A percentile compares a stretch with the other conserved stretches of the same genome.
Conservation (phyloP, 2,329 filamentous ascomycete genomes). For the Zymoseptoria crescenta region DNA sequence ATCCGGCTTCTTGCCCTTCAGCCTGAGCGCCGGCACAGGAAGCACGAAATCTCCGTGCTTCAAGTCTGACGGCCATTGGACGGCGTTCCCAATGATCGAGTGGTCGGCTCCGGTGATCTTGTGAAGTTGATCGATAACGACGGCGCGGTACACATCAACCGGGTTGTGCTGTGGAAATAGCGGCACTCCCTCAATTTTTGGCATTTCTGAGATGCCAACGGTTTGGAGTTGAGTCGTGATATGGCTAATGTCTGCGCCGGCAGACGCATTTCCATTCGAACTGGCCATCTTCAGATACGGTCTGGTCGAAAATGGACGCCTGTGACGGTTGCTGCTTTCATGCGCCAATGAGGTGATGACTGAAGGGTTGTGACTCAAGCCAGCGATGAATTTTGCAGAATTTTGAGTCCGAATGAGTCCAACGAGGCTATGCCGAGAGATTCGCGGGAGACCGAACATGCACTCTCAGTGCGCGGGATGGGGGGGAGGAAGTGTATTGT, state of each 20-base stretch:
- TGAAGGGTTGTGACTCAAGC: slow-evolving; percentile 11
- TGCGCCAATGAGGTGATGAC: slow-evolving; percentile 4
- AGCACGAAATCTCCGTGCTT: slow-evolving; percentile 79
- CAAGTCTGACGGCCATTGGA: slow-evolving; percentile 70
- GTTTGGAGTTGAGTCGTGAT: slow-evolving; percentile 25
- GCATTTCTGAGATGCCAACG: slow-evolving; percentile 23
- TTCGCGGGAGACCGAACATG: slow-evolving; percentile 7
- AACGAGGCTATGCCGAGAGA: slow-evolving; percentile 2
- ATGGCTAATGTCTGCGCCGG: slow-evolving; percentile 12
- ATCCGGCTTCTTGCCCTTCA: slow-evolving; percentile 58
- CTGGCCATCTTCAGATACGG: slow-evolving; percentile 13
- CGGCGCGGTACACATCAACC: slow-evolving; percentile 69
- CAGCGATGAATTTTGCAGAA: slow-evolving; percentile 3
- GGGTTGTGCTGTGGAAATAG: slow-evolving; percentile 62
- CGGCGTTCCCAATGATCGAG: slow-evolving; percentile 62
- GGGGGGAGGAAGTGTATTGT: background rate
- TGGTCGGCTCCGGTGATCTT: slow-evolving; percentile 63
- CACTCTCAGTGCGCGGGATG: slow-evolving; percentile 1
- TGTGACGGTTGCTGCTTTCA: background rate
- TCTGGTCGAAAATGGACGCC: background rate
- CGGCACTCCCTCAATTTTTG: slow-evolving; percentile 21
- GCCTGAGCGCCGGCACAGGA: slow-evolving; percentile 68
- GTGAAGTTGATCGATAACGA: slow-evolving; percentile 62
- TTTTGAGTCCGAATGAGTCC: slow-evolving; percentile 5
- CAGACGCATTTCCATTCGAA: slow-evolving; percentile 10